Evolutionary conservation across 306 rosid species (phyloP), one percentile per base, ranked within the genome.

Genomic region (Bauhinia variegata): DNA sequence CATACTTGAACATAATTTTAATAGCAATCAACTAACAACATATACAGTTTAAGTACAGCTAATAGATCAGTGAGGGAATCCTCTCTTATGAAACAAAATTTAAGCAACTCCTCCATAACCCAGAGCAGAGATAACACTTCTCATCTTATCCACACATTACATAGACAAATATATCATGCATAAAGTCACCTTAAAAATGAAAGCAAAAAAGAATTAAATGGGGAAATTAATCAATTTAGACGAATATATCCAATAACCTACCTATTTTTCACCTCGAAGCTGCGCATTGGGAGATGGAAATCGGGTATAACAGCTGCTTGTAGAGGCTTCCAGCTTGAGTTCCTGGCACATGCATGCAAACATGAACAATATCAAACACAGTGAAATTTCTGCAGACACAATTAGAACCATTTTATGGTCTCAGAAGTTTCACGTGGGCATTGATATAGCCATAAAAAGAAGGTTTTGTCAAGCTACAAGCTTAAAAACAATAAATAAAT

Each of bases 261-360:
- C 98, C 95, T 83, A 71, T 93, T 86, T 71, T 93, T 90, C 47
- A 83, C 54, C 79, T 93, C 98, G 7, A 78, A 86, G 58, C 97
- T 93, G 15, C 99, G 99, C 99, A 88, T 93, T 13, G 99, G 99
- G 41, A 93, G 97, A 78, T 93, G 99, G 67, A 82, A 66, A 76
- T 65, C 77, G 4, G 90, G 82, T 13, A 78, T 48, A 65, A 88
- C 64, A 47, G 95, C 89, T 49, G 93, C 96, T 56, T 76, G 89
- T 59, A 83, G 75, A 63, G 86, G 73, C 70, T 82, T 86, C 87
- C 88, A 80, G 67, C 36, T 73, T 34, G 82, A 80, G 72, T 34
- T 78, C 85, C 87, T 92, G 87, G 34, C 71, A 67, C 75, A 75
- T 19, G 37, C 30, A 46, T 50, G 66, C 31, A 71, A 42, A 62